A percentile compares a stretch with the other conserved stretches of the same genome.
phyloP scores from a whole-genome alignment of 805 yeast species.

The Yarrowia alimentaria region DNA sequence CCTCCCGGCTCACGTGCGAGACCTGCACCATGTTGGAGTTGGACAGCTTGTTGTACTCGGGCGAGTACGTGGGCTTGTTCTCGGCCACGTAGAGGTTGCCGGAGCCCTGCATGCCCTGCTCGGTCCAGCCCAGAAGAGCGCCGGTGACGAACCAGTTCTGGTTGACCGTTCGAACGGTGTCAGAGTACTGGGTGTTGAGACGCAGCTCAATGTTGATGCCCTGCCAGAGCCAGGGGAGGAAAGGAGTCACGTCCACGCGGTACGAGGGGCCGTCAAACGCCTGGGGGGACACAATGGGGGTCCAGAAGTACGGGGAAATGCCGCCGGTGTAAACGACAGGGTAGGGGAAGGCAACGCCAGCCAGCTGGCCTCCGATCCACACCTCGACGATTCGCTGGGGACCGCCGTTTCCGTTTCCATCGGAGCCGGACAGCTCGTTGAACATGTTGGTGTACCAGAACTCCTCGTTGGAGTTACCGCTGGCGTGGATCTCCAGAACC shows the following conservation, averaged over 20 bases:
- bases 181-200: constrained; percentile 37
- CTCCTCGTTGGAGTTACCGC: constrained; percentile 80
- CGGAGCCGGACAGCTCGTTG: constrained; percentile 36
- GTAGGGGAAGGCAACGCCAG: constrained; percentile 63
- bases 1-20: constrained; percentile 9
- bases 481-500: constrained; percentile 55
- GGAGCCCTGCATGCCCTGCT: constrained; percentile 33
- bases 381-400: constrained; percentile 69
- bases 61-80: constrained; percentile 2
- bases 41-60: constrained; percentile 7
- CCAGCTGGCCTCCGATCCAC: constrained; percentile 55
- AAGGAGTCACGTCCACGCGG: constrained; percentile 66
- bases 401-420: constrained; percentile 56
- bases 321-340: constrained; percentile 83
- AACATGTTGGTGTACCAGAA: constrained; percentile 69
- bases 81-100: constrained; percentile 29
- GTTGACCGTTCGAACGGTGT: neutral
- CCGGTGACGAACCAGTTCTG: constrained; percentile 40
- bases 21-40: constrained; percentile 15
- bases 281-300: constrained; percentile 68
- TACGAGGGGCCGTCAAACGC: constrained; percentile 74
- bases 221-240: constrained; percentile 69
- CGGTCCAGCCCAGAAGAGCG: constrained; percentile 39
- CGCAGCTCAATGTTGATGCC: constrained; percentile 48
- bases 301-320: constrained; percentile 75